phyloP scores from a whole-genome alignment of 495 filamentous ascomycete species.

The Daldinia grandis region DNA sequence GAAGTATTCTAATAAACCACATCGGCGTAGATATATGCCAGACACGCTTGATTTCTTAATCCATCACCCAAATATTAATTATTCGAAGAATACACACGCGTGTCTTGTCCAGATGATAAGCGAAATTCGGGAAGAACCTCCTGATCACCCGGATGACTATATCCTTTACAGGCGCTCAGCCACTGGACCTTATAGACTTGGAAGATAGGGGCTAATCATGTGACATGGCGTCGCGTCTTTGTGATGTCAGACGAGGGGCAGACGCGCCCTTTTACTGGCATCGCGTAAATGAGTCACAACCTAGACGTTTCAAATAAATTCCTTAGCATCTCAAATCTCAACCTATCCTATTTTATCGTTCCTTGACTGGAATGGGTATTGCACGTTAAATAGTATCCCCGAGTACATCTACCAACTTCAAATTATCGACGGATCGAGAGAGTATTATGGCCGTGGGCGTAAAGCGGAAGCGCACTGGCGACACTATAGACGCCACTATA shows the following conservation, averaged over 20 bases:
- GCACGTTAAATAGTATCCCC: not conserved
- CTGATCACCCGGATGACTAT: not conserved
- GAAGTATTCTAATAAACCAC: not conserved
- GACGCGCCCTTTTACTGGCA: constrained; percentile 35
- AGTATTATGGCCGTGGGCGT: constrained; percentile 31
- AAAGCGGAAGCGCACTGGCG: constrained; percentile 36
- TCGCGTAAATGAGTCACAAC: constrained; percentile 40
- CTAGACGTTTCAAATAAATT: too few relatives aligned
- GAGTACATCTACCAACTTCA: not conserved
- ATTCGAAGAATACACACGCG: not conserved
- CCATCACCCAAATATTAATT: not conserved
- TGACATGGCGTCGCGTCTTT: constrained; percentile 29
- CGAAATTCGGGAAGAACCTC: not conserved
- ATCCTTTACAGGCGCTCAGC: too few relatives aligned
- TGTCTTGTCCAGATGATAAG: not conserved
- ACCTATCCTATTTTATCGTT: too few relatives aligned
- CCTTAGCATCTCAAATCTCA: too few relatives aligned
- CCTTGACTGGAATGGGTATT: not conserved
- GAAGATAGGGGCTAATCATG: too few relatives aligned
- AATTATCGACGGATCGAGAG: not conserved
- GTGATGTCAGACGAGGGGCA: constrained; percentile 13
- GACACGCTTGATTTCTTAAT: not conserved
- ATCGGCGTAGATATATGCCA: not conserved
- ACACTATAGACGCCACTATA: not conserved
- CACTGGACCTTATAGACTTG: too few relatives aligned